phyloP scores from a whole-genome alignment of 2,329 filamentous ascomycete genomes.

The Fusarium albosuccineum region DNA sequence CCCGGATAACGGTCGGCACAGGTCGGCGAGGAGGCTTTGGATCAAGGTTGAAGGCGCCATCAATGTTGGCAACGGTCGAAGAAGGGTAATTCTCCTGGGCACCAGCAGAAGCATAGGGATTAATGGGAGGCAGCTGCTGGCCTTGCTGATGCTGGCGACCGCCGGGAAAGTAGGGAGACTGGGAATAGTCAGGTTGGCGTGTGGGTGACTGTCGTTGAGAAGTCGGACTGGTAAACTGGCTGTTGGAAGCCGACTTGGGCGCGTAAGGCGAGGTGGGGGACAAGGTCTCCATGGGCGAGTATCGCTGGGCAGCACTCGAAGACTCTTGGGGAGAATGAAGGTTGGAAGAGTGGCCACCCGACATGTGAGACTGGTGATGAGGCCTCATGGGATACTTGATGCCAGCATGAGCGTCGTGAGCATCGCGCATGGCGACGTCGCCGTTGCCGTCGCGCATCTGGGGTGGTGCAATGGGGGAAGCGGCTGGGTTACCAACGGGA shows the following conservation, averaged over 20 bases:
- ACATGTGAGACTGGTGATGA: constrained; percentile 80
- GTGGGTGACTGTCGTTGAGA: constrained; percentile 82
- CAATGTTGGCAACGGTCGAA: constrained; percentile 78
- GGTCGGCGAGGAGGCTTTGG: constrained; percentile 70
- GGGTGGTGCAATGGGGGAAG: constrained; percentile 68
- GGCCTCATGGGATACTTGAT: constrained; percentile 88
- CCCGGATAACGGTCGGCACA: constrained; percentile 64
- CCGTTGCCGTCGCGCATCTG: constrained; percentile 78
- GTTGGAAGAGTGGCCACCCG: constrained; percentile 65
- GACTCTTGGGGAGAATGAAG: constrained; percentile 79
- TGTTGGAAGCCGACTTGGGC: constrained; percentile 70
- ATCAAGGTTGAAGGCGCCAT: constrained; percentile 71
- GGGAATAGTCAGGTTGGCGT: constrained; percentile 72
- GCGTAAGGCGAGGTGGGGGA: constrained; percentile 85
- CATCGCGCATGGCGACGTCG: constrained; percentile 89
- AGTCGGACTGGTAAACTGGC: constrained; percentile 66
- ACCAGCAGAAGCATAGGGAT: constrained; percentile 71
- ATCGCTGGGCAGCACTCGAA: constrained; percentile 87
- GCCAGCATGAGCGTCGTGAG: constrained; percentile 83
- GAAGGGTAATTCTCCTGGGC: constrained; percentile 78
- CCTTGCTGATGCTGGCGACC: constrained; percentile 55
- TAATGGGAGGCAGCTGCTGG: constrained; percentile 81
- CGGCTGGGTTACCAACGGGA: constrained; percentile 64
- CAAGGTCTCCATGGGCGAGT: constrained; percentile 94
- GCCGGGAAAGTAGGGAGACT: constrained; percentile 69